Conservation (phyloP, 352 stramenopile species). For the Pythium rhizo-oryzae region DNA sequence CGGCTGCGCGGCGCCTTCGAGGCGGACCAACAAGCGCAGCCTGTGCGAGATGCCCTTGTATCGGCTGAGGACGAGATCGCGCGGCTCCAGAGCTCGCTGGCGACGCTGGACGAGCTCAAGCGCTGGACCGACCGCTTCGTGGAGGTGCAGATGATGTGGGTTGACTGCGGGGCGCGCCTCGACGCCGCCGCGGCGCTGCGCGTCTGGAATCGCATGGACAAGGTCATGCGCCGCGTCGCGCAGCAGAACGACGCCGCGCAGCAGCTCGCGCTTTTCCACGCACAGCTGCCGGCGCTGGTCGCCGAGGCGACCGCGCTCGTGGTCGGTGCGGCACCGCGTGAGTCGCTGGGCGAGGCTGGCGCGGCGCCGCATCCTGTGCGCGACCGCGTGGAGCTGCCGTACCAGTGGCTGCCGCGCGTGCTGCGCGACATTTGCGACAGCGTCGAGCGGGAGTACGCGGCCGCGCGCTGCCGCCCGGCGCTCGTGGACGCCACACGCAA, state of each 20-base stretch:
- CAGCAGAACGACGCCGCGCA: neutral
- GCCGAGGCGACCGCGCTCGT: constrained; percentile 1
- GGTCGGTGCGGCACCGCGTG: neutral
- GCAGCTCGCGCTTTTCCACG: constrained; percentile 17
- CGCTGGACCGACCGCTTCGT: constrained; percentile 23
- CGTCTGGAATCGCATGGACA: constrained; percentile 27
- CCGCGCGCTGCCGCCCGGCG: constrained; percentile 10
- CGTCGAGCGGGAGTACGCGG: constrained; percentile 20
- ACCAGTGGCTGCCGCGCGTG: constrained; percentile 30
- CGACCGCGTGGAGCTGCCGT: constrained; percentile 14
- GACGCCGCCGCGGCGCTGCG: constrained; percentile 12
- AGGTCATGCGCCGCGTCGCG: constrained; percentile 5
- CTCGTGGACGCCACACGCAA: constrained; percentile 14
- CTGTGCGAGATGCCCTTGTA: neutral
- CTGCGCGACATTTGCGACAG: constrained; percentile 19
- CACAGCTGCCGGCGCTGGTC: constrained; percentile 16
- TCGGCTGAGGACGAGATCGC: neutral
- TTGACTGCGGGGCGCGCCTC: constrained; percentile 23
- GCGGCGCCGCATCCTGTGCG: neutral
- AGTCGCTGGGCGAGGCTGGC: neutral
- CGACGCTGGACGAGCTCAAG: constrained; percentile 17
- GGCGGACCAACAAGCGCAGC: neutral
- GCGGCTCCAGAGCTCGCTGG: constrained; percentile 1
- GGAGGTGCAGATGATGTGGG: constrained; percentile 25
- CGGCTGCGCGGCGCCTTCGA: neutral